phyloP scores from a whole-genome alignment of 1,139 yeast genomes.

The Pichia inconspicua region DNA sequence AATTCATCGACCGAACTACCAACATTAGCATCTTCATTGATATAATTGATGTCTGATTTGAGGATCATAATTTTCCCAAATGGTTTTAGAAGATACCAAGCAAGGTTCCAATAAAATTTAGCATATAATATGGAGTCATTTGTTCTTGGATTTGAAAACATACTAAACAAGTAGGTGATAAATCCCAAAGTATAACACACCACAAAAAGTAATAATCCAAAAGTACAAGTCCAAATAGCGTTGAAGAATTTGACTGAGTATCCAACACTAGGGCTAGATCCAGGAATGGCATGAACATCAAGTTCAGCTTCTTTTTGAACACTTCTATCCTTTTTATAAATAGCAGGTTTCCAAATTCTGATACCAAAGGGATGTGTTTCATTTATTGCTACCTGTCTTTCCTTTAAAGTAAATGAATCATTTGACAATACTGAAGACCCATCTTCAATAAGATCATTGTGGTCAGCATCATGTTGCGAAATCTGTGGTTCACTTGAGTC shows the following conservation, averaged over 20 bases:
- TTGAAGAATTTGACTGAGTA: slow-evolving; percentile 69
- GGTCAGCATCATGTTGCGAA: neutral
- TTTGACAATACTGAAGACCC: slow-evolving; percentile 46
- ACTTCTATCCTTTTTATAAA: slow-evolving; percentile 85
- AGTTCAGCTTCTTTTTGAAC: slow-evolving; percentile 89
- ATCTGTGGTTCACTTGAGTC: neutral
- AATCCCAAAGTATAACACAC: slow-evolving; percentile 41
- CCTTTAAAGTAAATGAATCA: slow-evolving; percentile 84
- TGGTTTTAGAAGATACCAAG: slow-evolving; percentile 68
- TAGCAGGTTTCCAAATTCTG: slow-evolving; percentile 96
- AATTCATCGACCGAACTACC: slow-evolving; percentile 83
- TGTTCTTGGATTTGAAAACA: slow-evolving; percentile 30
- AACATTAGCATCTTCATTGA: slow-evolving; percentile 81
- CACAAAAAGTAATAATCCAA: slow-evolving; percentile 55
- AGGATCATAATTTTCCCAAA: slow-evolving; percentile 86
- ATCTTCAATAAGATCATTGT: slow-evolving; percentile 28
- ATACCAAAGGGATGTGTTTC: slow-evolving; percentile 97
- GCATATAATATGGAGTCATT: slow-evolving; percentile 49
- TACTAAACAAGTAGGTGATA: slow-evolving; percentile 37
- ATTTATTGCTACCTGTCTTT: slow-evolving; percentile 92
- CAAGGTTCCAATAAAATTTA: slow-evolving; percentile 52
- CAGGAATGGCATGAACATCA: slow-evolving; percentile 73
- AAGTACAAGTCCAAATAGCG: slow-evolving; percentile 61
- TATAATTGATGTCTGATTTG: slow-evolving; percentile 69
- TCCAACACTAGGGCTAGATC: slow-evolving; percentile 42